Evolutionary conservation across 2,329 filamentous ascomycete genomes (phyloP).

Genomic region (Mycosphaerella sp.): DNA sequence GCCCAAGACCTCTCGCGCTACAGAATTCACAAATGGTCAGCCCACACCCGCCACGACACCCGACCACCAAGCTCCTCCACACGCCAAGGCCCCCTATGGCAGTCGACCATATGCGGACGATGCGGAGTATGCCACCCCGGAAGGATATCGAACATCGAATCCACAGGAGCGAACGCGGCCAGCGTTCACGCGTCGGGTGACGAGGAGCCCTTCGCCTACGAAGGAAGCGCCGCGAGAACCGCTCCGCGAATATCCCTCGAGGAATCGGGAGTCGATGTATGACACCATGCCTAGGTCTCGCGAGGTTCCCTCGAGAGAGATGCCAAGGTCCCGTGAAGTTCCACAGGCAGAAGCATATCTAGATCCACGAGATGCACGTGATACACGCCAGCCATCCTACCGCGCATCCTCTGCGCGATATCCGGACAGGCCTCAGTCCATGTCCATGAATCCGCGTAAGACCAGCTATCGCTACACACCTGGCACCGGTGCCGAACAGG

Average conservation of each 20-base stretch:
- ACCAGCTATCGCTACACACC: conserved; percentile 27
- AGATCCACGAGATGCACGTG: conserved; percentile 3
- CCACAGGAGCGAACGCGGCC: conserved; percentile 9
- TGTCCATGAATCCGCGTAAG: conserved; percentile 21
- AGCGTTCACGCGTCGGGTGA: conserved; percentile 15
- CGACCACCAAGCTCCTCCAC: conserved; percentile 17
- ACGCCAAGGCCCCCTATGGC: conserved; percentile 24
- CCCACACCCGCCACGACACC: conserved; percentile 28
- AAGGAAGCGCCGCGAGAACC: conserved; percentile 6
- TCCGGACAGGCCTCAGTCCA: conserved; percentile 15
- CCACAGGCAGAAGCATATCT: neutral
- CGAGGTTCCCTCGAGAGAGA: neutral
- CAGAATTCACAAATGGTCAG: conserved; percentile 24
- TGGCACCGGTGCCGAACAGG: conserved; percentile 20
- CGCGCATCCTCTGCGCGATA: conserved; percentile 25
- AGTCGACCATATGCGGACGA: conserved; percentile 28
- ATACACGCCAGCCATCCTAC: conserved; percentile 8
- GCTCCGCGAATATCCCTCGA: conserved; percentile 6
- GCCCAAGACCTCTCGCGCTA: conserved; percentile 24
- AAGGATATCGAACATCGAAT: conserved; percentile 25
- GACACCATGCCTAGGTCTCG: conserved; percentile 1
- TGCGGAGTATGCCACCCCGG: conserved; percentile 27
- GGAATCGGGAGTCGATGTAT: conserved; percentile 2
- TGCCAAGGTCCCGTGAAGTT: neutral
- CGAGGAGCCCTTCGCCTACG: conserved; percentile 27